These are phyloP conservation scores for Kernera saxatilis DNA, from an alignment of 345 rosid genomes.

Conservation along the genomic window DNA sequence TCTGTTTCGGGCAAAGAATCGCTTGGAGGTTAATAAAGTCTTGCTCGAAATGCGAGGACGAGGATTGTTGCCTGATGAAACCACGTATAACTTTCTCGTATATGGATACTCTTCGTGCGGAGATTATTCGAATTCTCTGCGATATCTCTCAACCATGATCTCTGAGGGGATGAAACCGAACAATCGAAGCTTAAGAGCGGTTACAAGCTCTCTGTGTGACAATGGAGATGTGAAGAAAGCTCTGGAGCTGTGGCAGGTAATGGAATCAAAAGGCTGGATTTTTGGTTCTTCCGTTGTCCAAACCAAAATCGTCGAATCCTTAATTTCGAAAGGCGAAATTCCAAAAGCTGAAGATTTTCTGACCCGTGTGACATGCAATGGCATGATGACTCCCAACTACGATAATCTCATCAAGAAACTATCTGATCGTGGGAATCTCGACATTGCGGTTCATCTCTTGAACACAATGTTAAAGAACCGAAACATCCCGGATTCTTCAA, in stretches of 20 bases:
- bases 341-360: constrained; percentile 52
- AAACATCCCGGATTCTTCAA: constrained; percentile 38
- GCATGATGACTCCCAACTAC: constrained; percentile 30
- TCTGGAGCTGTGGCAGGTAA: constrained; percentile 45
- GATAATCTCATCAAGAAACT: constrained; percentile 55
- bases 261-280: constrained; percentile 48
- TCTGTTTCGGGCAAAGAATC: constrained; percentile 40
- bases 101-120: constrained; percentile 45
- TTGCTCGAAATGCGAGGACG: constrained; percentile 44
- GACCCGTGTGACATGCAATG: constrained; percentile 36
- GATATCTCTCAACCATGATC: constrained; percentile 55
- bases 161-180: constrained; percentile 50
- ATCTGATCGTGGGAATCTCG: constrained; percentile 35
- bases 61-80: constrained; percentile 45
- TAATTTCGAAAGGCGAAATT: constrained; percentile 41
- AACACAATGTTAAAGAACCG: constrained; percentile 59
- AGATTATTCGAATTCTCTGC: constrained; percentile 38
- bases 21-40: constrained; percentile 29
- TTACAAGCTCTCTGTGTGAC: constrained; percentile 37
- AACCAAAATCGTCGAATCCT: constrained; percentile 40
- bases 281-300: constrained; percentile 43
- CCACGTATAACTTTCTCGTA: constrained; percentile 59
- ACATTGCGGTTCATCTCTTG: constrained; percentile 54
- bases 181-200: constrained; percentile 50
- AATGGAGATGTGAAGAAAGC: constrained; percentile 42